Evolutionary conservation across 2,329 filamentous ascomycete genomes (phyloP).

Genomic region (Zarea fungicola): DNA sequence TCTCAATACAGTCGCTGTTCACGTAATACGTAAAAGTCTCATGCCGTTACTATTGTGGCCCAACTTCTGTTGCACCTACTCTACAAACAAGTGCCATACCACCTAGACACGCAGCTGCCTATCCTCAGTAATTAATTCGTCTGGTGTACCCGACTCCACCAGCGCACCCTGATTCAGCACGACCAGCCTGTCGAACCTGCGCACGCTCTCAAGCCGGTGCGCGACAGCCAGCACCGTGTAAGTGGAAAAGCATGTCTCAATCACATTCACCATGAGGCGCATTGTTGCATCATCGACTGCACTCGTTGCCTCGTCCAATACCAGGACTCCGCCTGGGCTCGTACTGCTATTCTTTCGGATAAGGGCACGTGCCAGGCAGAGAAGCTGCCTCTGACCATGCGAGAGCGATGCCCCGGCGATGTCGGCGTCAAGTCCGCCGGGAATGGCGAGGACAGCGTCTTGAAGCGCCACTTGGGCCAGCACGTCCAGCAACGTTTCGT

Average conservation of each 20-base stretch:
- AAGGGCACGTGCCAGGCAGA: conserved; percentile 6
- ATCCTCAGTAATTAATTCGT: background rate
- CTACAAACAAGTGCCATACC: too few species aligned
- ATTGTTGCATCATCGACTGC: conserved; percentile 10
- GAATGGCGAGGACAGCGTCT: background rate
- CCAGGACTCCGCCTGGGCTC: background rate
- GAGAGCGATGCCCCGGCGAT: background rate
- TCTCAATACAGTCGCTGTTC: too few species aligned
- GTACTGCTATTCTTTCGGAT: background rate
- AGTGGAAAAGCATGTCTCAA: background rate
- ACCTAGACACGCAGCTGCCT: background rate
- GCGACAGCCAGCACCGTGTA: conserved; percentile 8
- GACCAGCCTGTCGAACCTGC: conserved; percentile 1
- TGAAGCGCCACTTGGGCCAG: background rate
- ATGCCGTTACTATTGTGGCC: too few species aligned
- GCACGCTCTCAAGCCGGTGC: conserved; percentile 7
- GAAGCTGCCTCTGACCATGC: conserved; percentile 8
- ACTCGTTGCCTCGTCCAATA: conserved; percentile 12
- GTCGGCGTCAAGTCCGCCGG: background rate
- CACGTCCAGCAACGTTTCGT: background rate
- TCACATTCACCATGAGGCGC: background rate
- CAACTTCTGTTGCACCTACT: too few species aligned
- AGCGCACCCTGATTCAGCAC: background rate
- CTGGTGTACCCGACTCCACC: background rate
- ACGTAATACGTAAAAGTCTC: too few species aligned